Percentiles rank a stretch among this genome's conserved stretches.
phyloP scores from a whole-genome alignment of 352 stramenopile species.

The Globisporangium paddicum region DNA sequence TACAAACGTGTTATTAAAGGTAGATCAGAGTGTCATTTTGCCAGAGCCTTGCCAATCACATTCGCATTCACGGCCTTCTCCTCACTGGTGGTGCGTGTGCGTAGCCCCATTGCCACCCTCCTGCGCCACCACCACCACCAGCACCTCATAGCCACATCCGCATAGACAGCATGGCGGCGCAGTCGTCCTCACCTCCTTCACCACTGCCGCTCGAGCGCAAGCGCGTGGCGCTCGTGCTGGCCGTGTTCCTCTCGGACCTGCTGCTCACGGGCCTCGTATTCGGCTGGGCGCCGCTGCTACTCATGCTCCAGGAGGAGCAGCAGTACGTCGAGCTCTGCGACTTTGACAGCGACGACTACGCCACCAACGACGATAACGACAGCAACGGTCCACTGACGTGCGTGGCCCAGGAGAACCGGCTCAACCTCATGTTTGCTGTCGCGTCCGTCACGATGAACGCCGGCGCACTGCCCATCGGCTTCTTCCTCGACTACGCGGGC shows the following conservation, averaged over 20 bases:
- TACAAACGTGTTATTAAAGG: background rate
- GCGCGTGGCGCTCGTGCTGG: constrained; percentile 60
- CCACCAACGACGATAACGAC: constrained; percentile 8
- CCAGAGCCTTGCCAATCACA: background rate
- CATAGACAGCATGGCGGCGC: constrained; percentile 5
- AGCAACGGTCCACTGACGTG: constrained; percentile 25
- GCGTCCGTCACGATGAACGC: constrained; percentile 79
- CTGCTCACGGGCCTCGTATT: constrained; percentile 86
- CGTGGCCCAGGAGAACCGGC: constrained; percentile 70
- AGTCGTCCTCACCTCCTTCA: background rate
- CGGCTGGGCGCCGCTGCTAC: constrained; percentile 80
- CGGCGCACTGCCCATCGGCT: constrained; percentile 65
- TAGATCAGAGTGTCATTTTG: background rate
- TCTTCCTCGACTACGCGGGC: constrained; percentile 71
- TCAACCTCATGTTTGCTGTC: constrained; percentile 87
- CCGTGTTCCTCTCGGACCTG: constrained; percentile 71
- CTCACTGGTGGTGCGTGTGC: constrained; percentile 4
- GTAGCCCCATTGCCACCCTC: background rate
- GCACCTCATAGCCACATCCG: background rate
- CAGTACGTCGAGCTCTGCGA: constrained; percentile 77
- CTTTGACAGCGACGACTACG: constrained; percentile 17
- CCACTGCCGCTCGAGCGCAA: constrained; percentile 24
- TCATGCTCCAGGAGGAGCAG: constrained; percentile 77
- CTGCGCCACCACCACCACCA: background rate
- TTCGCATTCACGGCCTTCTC: constrained; percentile 8